Conservation (phyloP, 495 filamentous ascomycete genomes). For the Glonium stellatum region DNA sequence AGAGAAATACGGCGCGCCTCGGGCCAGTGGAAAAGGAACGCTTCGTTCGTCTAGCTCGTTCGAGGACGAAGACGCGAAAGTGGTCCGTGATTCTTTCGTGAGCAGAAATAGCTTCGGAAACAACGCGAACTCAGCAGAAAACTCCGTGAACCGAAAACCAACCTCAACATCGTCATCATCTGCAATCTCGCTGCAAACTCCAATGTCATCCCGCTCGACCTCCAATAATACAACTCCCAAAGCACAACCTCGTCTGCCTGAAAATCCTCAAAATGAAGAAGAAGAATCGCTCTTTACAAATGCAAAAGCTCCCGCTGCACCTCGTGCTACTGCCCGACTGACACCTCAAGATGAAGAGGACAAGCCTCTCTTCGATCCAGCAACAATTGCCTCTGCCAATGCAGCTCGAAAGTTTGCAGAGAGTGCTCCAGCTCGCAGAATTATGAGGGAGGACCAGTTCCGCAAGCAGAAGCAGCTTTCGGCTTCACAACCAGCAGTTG, state of each 20-base stretch:
- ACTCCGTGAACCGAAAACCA: conserved; percentile 2
- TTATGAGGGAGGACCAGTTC: conserved; percentile 20
- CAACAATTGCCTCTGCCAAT: conserved; percentile 1
- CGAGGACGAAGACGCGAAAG: conserved; percentile 22
- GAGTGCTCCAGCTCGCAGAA: neutral
- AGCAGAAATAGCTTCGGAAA: conserved; percentile 5
- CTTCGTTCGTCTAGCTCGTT: conserved; percentile 1
- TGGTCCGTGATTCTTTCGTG: conserved; percentile 18
- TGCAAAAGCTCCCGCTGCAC: no score
- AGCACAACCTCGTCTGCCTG: neutral
- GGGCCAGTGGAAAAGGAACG: neutral
- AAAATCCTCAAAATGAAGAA: neutral
- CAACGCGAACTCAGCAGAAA: neutral
- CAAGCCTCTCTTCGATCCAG: neutral
- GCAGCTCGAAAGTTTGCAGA: neutral
- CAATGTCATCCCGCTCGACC: conserved; percentile 17
- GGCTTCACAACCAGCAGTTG: conserved; percentile 4
- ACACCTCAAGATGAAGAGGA: neutral
- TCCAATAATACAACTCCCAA: conserved; percentile 20
- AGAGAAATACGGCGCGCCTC: neutral
- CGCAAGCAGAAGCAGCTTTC: conserved; percentile 9
- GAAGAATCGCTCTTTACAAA: no score
- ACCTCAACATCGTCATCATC: conserved; percentile 13
- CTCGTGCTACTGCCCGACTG: no score
- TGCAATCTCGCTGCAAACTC: conserved; percentile 15